phyloP scores from a whole-genome alignment of 106 monocot genomes.

The Dendrobium nobile region DNA sequence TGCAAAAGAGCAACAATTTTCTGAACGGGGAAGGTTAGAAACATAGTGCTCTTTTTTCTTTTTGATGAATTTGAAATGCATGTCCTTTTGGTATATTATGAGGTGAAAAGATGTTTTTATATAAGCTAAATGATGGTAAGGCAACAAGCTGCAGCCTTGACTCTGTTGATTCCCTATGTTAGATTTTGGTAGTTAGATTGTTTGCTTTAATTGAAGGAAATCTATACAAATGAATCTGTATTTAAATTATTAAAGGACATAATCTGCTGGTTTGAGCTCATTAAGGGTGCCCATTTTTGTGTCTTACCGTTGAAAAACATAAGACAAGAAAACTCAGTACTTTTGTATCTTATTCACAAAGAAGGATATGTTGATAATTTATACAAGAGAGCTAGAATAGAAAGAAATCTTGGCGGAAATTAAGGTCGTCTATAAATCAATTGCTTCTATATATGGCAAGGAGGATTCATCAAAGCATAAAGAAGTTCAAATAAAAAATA shows the following conservation, averaged over 20 bases:
- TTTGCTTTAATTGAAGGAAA: neutral
- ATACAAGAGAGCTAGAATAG: too few species aligned
- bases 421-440: too few species aligned
- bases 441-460: too few species aligned
- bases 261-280: neutral
- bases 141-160: neutral
- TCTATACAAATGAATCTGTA: neutral
- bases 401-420: too few species aligned
- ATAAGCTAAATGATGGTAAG: neutral
- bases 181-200: neutral
- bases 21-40: slow-evolving; percentile 53
- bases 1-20: slow-evolving; percentile 48
- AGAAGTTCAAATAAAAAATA: too few species aligned
- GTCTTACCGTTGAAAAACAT: neutral
- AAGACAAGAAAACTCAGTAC: too few species aligned
- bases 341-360: too few species aligned
- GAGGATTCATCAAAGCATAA: too few species aligned
- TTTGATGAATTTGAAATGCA: neutral
- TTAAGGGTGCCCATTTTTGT: neutral
- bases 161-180: neutral
- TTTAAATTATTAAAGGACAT: neutral
- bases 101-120: neutral
- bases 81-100: neutral
- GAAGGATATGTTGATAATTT: too few species aligned
- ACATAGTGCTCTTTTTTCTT: neutral